These are phyloP conservation scores for Tulasnella sp. DNA, from an alignment of 768 basidiomycete species.

Conservation along the genomic window DNA sequence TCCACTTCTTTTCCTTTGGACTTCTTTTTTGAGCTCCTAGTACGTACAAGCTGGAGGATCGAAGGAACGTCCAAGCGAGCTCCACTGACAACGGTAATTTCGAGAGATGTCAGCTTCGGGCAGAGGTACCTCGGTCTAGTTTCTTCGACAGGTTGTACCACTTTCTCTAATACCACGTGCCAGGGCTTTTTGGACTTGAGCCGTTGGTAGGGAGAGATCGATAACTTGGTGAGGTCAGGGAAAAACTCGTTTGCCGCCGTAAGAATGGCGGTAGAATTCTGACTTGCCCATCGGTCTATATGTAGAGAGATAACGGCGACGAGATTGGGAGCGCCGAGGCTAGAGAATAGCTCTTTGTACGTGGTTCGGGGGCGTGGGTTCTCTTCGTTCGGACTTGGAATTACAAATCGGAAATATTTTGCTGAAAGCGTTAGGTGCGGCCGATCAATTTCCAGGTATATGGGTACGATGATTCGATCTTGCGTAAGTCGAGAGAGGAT, in stretches of 20 bases:
- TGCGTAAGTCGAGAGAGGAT: too few species aligned
- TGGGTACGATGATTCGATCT: too few species aligned
- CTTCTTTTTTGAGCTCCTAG: not conserved
- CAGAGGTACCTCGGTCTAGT: not conserved
- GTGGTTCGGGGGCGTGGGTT: not conserved
- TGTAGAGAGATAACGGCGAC: not conserved
- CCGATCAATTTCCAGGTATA: too few species aligned
- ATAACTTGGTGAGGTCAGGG: not conserved
- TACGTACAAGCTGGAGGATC: not conserved
- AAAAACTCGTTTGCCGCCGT: not conserved
- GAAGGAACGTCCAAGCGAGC: not conserved
- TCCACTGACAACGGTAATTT: not conserved
- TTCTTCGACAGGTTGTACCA: not conserved
- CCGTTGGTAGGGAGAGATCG: not conserved
- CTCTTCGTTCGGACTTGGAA: too few species aligned
- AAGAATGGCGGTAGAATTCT: not conserved
- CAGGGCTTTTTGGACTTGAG: not conserved
- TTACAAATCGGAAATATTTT: too few species aligned
- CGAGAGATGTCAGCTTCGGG: not conserved
- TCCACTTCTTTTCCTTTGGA: not conserved
- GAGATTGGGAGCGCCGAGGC: not conserved
- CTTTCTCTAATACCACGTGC: not conserved
- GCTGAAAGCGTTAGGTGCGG: too few species aligned
- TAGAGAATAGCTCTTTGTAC: not conserved
- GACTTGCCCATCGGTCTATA: not conserved